phyloP scores from a whole-genome alignment of 345 rosid species.

The Hevea brasiliensis region DNA sequence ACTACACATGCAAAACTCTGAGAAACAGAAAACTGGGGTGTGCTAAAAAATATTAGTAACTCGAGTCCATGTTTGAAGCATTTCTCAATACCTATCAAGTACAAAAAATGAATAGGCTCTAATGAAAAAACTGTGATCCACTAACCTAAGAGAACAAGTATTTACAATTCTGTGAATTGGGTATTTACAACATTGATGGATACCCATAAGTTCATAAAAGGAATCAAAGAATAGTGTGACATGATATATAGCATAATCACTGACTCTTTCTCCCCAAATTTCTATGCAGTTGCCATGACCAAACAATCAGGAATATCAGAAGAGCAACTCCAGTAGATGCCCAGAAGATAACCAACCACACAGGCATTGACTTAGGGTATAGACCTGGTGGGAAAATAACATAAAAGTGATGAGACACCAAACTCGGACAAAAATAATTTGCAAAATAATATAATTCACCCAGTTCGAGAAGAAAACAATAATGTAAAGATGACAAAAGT shows the following conservation, averaged over 20 bases:
- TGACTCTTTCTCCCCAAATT: slow-evolving; percentile 61
- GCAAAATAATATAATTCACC: not conserved
- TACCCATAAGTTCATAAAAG: slow-evolving; percentile 17
- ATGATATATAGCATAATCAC: slow-evolving; percentile 34
- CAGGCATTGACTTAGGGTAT: slow-evolving; percentile 87
- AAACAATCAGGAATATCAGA: slow-evolving; percentile 51
- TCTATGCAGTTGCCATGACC: slow-evolving; percentile 78
- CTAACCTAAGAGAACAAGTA: slow-evolving; percentile 41
- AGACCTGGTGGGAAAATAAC: slow-evolving; percentile 47
- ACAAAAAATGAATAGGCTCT: slow-evolving; percentile 2
- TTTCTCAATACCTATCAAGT: not conserved
- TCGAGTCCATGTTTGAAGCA: not conserved
- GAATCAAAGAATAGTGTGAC: slow-evolving; percentile 45
- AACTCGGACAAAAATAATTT: not conserved
- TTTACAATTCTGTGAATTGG: slow-evolving; percentile 42
- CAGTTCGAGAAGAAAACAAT: not conserved
- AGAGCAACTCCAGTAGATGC: slow-evolving; percentile 57
- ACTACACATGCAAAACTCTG: not conserved
- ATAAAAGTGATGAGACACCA: not conserved
- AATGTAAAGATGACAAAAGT: not conserved
- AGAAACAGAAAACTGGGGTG: too few species aligned
- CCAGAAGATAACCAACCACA: slow-evolving; percentile 74
- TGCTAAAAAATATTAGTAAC: not conserved
- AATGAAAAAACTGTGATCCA: slow-evolving; percentile 26
- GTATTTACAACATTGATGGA: slow-evolving; percentile 42